phyloP scores from a whole-genome alignment of 768 basidiomycete species.

The Trametes punicea region DNA sequence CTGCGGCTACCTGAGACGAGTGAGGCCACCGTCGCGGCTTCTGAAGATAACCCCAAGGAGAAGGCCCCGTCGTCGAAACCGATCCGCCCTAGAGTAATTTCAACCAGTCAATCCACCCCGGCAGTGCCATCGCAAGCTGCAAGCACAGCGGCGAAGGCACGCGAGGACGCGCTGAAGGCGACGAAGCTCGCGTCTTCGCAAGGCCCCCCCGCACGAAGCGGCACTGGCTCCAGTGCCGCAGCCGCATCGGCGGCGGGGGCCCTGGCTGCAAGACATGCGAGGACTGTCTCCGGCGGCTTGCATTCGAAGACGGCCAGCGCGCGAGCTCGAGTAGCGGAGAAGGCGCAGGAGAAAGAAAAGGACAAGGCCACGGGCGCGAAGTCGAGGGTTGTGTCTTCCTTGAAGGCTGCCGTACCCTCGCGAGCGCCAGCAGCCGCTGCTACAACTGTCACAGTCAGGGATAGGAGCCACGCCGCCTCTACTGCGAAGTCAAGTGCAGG shows the following conservation, averaged over 20 bases:
- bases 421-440: not conserved
- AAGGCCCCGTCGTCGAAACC: not conserved
- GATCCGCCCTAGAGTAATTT: conserved; percentile 9
- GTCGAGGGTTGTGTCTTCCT: not conserved
- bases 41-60: not conserved
- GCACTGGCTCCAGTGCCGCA: not conserved
- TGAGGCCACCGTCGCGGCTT: not conserved
- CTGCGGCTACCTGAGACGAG: conserved; percentile 11
- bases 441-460: conserved; percentile 13
- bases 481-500: not conserved
- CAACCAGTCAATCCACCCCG: conserved; percentile 14
- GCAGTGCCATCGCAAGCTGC: conserved; percentile 11
- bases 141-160: conserved; percentile 7
- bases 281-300: not conserved
- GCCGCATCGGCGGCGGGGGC: not conserved
- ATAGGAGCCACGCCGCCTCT: not conserved
- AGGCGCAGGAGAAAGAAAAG: conserved; percentile 5
- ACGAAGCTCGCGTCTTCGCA: conserved; percentile 17
- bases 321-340: conserved; percentile 3
- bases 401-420: not conserved
- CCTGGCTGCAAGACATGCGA: not conserved
- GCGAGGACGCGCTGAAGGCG: conserved; percentile 3
- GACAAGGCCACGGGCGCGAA: not conserved
- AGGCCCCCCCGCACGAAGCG: not conserved
- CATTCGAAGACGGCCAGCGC: conserved; percentile 9